Evolutionary conservation across 1,139 yeast species (phyloP).

Genomic region (Lodderomyces parapsilosis): DNA sequence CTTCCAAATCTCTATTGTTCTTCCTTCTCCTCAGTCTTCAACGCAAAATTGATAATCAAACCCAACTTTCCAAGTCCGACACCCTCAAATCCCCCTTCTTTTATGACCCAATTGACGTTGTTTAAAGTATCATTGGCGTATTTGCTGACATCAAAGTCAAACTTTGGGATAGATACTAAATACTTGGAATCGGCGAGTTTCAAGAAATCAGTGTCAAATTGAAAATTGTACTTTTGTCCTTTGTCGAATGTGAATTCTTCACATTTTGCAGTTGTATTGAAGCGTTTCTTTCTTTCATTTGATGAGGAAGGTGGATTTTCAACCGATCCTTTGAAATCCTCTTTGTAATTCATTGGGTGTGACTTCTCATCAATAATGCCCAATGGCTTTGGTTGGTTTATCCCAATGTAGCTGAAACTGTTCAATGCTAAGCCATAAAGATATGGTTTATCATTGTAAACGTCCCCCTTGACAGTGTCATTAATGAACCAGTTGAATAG

Average conservation of each 20-base stretch:
- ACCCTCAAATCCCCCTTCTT: constrained; percentile 38
- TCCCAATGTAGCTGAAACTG: constrained; percentile 46
- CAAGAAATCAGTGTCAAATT: constrained; percentile 41
- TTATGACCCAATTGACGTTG: constrained; percentile 46
- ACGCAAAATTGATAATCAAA: constrained; percentile 39
- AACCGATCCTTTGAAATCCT: constrained; percentile 18
- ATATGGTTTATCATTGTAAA: constrained; percentile 58
- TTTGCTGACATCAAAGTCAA: constrained; percentile 39
- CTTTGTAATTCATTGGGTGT: constrained; percentile 11
- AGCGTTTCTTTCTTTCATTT: constrained; percentile 33
- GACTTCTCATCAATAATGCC: constrained; percentile 7
- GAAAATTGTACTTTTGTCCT: constrained; percentile 24
- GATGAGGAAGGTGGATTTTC: constrained; percentile 31
- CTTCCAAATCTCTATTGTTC: constrained; percentile 3
- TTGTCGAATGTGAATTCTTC: constrained; percentile 31
- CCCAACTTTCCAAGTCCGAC: constrained; percentile 38
- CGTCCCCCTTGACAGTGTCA: constrained; percentile 63
- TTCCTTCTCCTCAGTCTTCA: constrained; percentile 30
- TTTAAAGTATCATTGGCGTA: constrained; percentile 44
- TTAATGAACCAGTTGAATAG: constrained; percentile 58
- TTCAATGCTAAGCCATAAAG: constrained; percentile 62
- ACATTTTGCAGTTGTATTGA: constrained; percentile 29
- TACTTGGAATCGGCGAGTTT: constrained; percentile 43
- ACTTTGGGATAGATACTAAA: constrained; percentile 42
- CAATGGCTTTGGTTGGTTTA: constrained; percentile 9